Percentiles rank a stretch among this genome's conserved stretches.
Conservation (phyloP, 495 filamentous ascomycete genomes). For the Margaritispora aquatica region DNA sequence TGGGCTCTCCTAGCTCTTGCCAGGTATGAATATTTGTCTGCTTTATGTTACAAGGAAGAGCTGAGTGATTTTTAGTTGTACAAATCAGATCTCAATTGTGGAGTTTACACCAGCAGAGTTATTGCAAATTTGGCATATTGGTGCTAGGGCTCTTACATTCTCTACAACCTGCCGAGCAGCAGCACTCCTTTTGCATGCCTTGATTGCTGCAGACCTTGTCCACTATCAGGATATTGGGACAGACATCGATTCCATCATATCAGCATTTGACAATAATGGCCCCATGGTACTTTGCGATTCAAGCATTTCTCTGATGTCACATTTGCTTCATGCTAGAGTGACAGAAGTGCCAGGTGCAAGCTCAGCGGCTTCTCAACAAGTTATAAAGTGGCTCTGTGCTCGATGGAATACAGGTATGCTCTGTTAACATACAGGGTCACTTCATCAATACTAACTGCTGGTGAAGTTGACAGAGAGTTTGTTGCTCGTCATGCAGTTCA, state of each 20-base stretch:
- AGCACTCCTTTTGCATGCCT: constrained; percentile 63
- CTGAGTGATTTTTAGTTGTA: constrained; percentile 32
- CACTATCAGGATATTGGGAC: constrained; percentile 56
- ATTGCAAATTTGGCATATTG: constrained; percentile 70
- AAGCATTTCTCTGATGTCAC: constrained; percentile 66
- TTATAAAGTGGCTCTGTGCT: constrained; percentile 73
- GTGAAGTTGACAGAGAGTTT: constrained; percentile 19
- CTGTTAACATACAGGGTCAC: no score
- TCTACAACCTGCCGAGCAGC: constrained; percentile 69
- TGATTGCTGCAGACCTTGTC: constrained; percentile 58
- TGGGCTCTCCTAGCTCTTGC: constrained; percentile 25
- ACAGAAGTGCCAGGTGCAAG: constrained; percentile 58
- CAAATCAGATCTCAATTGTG: constrained; percentile 32
- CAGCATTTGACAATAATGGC: constrained; percentile 71
- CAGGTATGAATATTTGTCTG: constrained; percentile 12
- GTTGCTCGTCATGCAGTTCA: constrained; percentile 11
- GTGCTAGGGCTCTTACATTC: constrained; percentile 62
- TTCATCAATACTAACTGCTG: background rate
- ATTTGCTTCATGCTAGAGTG: constrained; percentile 51
- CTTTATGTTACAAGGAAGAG: background rate
- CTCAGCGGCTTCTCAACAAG: constrained; percentile 56
- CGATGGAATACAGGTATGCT: constrained; percentile 59
- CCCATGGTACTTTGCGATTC: constrained; percentile 76
- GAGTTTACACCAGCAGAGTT: constrained; percentile 37
- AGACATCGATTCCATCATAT: constrained; percentile 60